Conservation (phyloP, 129 eudicot species). For the Oenanthe sinensis region DNA sequence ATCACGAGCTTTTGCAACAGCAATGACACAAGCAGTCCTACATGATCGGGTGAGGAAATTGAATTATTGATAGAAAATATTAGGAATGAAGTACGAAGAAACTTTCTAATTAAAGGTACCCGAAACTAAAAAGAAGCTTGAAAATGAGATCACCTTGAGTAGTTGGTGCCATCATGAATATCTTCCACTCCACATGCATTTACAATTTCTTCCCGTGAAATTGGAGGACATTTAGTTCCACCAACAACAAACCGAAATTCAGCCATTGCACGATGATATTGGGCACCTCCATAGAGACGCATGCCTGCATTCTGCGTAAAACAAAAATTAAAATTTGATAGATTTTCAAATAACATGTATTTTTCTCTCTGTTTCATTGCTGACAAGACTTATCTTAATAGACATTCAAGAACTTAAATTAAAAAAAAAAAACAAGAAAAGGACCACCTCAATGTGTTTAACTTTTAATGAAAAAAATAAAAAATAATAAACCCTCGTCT, state of each 20-base stretch:
- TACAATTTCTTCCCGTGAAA: slow-evolving; percentile 98
- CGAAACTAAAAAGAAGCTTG: neutral
- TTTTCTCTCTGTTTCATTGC: neutral
- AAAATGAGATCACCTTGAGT: slow-evolving; percentile 54
- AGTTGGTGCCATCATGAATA: slow-evolving; percentile 97
- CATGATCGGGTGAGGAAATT: slow-evolving; percentile 9
- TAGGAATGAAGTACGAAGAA: neutral
- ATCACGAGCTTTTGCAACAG: slow-evolving; percentile 98
- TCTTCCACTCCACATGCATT: slow-evolving; percentile 99
- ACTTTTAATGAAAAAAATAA: neutral
- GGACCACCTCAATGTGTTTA: neutral
- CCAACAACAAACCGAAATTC: slow-evolving; percentile 98
- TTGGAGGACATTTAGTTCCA: slow-evolving; percentile 94
- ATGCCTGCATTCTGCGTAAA: slow-evolving; percentile 75
- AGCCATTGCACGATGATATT: slow-evolving; percentile 99
- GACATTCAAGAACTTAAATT: neutral
- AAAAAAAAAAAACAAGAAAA: too few species aligned
- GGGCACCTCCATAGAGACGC: slow-evolving; percentile 99
- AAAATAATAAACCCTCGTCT: neutral
- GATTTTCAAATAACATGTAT: neutral
- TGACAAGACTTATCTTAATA: neutral
- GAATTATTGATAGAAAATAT: neutral
- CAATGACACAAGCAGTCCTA: slow-evolving; percentile 99
- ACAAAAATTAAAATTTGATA: neutral
- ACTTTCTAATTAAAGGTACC: neutral